A percentile compares a stretch with the other conserved stretches of the same genome.
Evolutionary conservation across 192 early-diverging fungal species (phyloP).

Genomic region (Coemansia asiatica): DNA sequence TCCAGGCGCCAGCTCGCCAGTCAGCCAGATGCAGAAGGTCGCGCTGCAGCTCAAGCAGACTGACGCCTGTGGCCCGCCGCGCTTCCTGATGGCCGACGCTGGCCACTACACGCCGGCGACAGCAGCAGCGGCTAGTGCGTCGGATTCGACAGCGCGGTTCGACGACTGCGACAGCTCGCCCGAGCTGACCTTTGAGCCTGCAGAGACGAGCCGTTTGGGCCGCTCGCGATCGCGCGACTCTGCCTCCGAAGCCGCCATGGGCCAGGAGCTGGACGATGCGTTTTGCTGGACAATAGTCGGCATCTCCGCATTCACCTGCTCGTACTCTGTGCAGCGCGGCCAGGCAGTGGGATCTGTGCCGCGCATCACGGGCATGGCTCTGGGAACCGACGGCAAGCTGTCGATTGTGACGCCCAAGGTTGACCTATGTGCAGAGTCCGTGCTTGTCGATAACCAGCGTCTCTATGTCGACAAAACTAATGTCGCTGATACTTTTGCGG

Average conservation of each 20-base stretch:
- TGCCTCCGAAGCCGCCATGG: neutral
- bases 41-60: slow-evolving; percentile 57
- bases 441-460: slow-evolving; percentile 20
- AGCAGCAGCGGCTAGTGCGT: slow-evolving; percentile 4
- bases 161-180: slow-evolving; percentile 51
- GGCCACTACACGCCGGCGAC: slow-evolving; percentile 36
- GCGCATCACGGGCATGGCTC: slow-evolving; percentile 15
- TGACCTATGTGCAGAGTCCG: slow-evolving; percentile 15
- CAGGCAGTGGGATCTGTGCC: slow-evolving; percentile 23
- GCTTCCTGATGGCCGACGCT: slow-evolving; percentile 41
- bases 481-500: neutral
- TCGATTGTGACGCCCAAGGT: slow-evolving; percentile 13
- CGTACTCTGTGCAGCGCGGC: slow-evolving; percentile 29
- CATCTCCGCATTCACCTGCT: slow-evolving; percentile 61
- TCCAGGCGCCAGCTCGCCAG: slow-evolving; percentile 62
- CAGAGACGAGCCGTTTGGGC: slow-evolving; percentile 22
- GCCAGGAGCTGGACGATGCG: slow-evolving; percentile 68
- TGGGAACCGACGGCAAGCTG: slow-evolving; percentile 7
- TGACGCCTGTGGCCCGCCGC: slow-evolving; percentile 23
- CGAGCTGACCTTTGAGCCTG: slow-evolving; percentile 49
- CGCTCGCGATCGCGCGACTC: slow-evolving; percentile 21
- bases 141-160: slow-evolving; percentile 16
- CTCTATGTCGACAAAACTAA: slow-evolving; percentile 13
- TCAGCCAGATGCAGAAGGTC: slow-evolving; percentile 86
- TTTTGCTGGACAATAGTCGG: slow-evolving; percentile 86